Base-by-base conservation (phyloP, 2,329 filamentous ascomycete genomes). In the Phialophora macrospora region DNA sequence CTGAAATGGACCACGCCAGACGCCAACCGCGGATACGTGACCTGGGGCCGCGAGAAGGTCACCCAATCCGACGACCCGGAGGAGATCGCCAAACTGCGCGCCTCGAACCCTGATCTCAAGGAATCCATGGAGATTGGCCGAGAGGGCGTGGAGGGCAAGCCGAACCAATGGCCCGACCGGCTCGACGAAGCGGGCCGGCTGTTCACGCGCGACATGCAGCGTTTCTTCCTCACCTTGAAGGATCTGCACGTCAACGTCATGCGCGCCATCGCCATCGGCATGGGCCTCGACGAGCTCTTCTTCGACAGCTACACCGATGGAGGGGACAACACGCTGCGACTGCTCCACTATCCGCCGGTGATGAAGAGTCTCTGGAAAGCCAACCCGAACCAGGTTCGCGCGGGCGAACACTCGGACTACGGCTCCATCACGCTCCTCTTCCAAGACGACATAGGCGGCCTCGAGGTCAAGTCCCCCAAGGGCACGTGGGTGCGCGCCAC, bases 401-500 rank as follows among this genome's bases (percentile, higher is more conserved):
- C 92, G 0, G 67, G 91, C 1, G 90, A 88, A 68, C 92, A 96
- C 75, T 91, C 88, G 61, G 86, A 89, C 68, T 89, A 89, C 63
- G 80, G 80, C 2, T 79, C 77, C 1, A 78, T 85, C 60, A 85
- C 84, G 2, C 74, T 84, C 6, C 76, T 85, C 8, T 85, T 85
- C 74, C 83, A 87, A 72, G 85, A 87, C 73, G 74, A 77, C 46
- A 79, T 83, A 9, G 86, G 85, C 2, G 85, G 85, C 0, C 75
- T 88, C 30, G 85, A 88, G 72, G 85, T 87, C 3, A 84, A 87
- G 73, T 90, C 88, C 56, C 92, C 92, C 0, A 88, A 85, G 48
- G 91, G 91, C 1, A 86, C 84, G 0, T 97, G 93, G 73, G 87
- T 97, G 46, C 87, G 97, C 73, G 93, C 91, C 0, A 92, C 86